phyloP scores from a whole-genome alignment of 1,284 basidiomycete genomes.

The Apiotrichum sp. region DNA sequence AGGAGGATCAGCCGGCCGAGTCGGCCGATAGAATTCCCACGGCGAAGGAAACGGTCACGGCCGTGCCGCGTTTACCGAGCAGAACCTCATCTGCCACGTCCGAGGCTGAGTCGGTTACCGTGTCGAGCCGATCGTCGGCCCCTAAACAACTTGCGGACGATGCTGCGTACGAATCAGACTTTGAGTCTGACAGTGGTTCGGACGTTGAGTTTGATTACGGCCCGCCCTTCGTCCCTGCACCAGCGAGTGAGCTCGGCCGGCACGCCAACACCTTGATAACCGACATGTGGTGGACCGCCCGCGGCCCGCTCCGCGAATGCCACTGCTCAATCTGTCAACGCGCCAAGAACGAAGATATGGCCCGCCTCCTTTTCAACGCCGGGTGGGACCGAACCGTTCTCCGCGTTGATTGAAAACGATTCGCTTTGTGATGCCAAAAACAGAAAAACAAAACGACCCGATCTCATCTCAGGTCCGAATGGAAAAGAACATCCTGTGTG shows the following conservation, averaged over 20 bases:
- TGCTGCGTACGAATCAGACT: not conserved
- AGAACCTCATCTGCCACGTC: not conserved
- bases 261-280: not conserved
- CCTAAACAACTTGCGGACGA: not conserved
- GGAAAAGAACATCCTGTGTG: too few species aligned
- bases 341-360: conserved; percentile 1
- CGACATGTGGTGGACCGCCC: conserved; percentile 1
- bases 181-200: not conserved
- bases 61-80: too few species aligned
- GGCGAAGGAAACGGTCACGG: too few species aligned
- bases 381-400: not conserved
- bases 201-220: conserved; percentile 4
- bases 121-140: not conserved
- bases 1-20: too few species aligned
- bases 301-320: conserved; percentile 11
- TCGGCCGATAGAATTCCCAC: too few species aligned
- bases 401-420: too few species aligned
- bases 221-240: conserved; percentile 5
- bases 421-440: too few species aligned
- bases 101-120: not conserved
- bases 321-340: conserved; percentile 12
- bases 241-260: conserved; percentile 2
- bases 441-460: too few species aligned
- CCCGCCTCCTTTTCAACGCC: not conserved
- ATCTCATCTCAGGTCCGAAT: too few species aligned